Evolutionary conservation across 176 grass and related monocot species (phyloP), one percentile per base, ranked within the genome.

Genomic region (Urochloa ruziziensis): DNA sequence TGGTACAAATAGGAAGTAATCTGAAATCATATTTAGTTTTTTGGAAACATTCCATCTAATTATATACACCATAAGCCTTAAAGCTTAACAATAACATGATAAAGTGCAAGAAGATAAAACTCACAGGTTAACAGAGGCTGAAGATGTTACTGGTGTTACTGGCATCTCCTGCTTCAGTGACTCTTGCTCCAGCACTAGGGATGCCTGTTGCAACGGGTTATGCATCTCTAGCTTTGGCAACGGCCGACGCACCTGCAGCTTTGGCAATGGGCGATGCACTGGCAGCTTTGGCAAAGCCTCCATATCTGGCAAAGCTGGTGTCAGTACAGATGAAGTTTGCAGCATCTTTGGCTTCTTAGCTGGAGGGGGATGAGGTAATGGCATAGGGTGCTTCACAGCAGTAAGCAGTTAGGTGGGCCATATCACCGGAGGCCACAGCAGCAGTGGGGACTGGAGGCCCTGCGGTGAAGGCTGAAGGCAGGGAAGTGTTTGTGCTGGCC

Each of bases 261-360:
- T 68, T 58, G 58, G 39, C 16, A 21, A 21, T 57, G 49, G 49
- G n/a, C n/a, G n/a, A n/a, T n/a, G n/a, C n/a, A n/a, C n/a, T n/a
- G n/a, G n/a, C n/a, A n/a, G n/a, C n/a, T n/a, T n/a, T n/a, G n/a
- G n/a, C n/a, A n/a, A n/a, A n/a, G n/a, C n/a, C n/a, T n/a, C n/a
- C n/a, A n/a, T 2, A 17, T 7, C 3, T 56, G n/a, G 32, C 36
- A 23, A 30, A 53, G 16, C n/a, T 58, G 7, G 34, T 3, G 25
- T 28, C 11, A 65, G 19, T 43, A 65, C 17, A 37, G 64, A 28
- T n/a, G 67, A 32, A 59, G 34, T 4, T 5, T 10, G 67, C 25
- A 39, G 35, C 25, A 83, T 70, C 59, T 74, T 40, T 57, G 64
- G 57, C 81, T 64, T 74, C 57, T 83, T 83, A 18, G 69, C 42